A percentile compares a stretch with the other conserved stretches of the same genome.
Conservation (phyloP, 2,329 filamentous ascomycete genomes). For the Claviceps lovelessii region DNA sequence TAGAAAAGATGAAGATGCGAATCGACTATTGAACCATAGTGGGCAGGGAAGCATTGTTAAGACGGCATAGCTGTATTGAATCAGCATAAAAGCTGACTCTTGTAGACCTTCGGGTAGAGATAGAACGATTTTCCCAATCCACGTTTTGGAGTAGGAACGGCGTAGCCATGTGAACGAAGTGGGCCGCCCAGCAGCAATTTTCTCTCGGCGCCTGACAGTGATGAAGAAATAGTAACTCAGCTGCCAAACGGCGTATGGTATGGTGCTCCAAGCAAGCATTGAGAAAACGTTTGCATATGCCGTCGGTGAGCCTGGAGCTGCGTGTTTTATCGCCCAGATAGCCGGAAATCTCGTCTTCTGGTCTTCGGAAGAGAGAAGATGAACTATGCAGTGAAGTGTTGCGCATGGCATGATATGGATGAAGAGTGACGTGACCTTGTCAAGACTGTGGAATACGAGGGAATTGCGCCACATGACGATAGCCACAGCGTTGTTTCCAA, state of each 20-base stretch:
- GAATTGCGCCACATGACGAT: slow-evolving; percentile 99
- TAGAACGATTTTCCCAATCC: slow-evolving; percentile 76
- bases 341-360: slow-evolving; percentile 68
- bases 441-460: slow-evolving; percentile 93
- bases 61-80: slow-evolving; percentile 84
- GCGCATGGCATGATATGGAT: slow-evolving; percentile 99
- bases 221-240: slow-evolving; percentile 87
- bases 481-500: slow-evolving; percentile 91
- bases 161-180: slow-evolving; percentile 97
- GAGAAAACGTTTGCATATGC: slow-evolving; percentile 63
- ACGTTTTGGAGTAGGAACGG: slow-evolving; percentile 75
- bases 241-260: slow-evolving; percentile 91
- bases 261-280: slow-evolving; percentile 89
- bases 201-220: slow-evolving; percentile 82
- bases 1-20: slow-evolving; percentile 65
- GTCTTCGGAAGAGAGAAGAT: slow-evolving; percentile 53
- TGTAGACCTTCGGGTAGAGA: slow-evolving; percentile 62
- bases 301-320: slow-evolving; percentile 54
- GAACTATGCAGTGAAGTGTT: slow-evolving; percentile 81
- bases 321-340: slow-evolving; percentile 63
- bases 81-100: slow-evolving; percentile 86
- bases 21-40: slow-evolving; percentile 83
- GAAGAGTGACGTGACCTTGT: slow-evolving; percentile 97
- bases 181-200: slow-evolving; percentile 88
- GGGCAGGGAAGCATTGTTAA: slow-evolving; percentile 90